A percentile compares a stretch with the other conserved stretches of the same genome.
phyloP scores from a whole-genome alignment of 2,329 filamentous ascomycete genomes.

The Torrubiellomyces zombiae region DNA sequence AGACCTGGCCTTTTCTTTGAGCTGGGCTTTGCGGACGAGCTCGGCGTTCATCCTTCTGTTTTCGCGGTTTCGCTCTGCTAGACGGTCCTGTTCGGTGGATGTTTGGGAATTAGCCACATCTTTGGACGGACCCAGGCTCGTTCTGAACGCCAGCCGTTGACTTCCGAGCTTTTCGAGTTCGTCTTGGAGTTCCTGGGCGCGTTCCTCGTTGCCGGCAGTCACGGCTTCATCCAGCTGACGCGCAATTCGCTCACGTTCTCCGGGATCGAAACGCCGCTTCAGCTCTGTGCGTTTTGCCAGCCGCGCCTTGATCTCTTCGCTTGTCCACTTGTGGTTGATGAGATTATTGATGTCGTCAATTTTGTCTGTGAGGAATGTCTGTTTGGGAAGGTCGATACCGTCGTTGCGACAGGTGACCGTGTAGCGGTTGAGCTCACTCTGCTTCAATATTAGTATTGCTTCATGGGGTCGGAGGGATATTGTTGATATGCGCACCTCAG shows the following conservation, averaged over 20 bases:
- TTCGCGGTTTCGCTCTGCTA: constrained; percentile 67
- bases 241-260: constrained; percentile 51
- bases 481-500: constrained; percentile 41
- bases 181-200: constrained; percentile 35
- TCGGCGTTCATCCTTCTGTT: constrained; percentile 79
- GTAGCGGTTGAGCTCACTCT: constrained; percentile 71
- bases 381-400: constrained; percentile 57
- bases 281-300: constrained; percentile 54
- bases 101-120: constrained; percentile 29
- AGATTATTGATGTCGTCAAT: constrained; percentile 66
- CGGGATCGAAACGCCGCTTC: constrained; percentile 46
- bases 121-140: constrained; percentile 38
- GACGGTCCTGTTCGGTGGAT: constrained; percentile 58
- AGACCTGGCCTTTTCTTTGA: constrained; percentile 56
- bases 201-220: constrained; percentile 43
- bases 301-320: constrained; percentile 66
- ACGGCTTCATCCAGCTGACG: constrained; percentile 51
- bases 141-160: constrained; percentile 59
- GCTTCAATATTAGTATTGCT: constrained; percentile 9
- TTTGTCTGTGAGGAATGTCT: constrained; percentile 50
- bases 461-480: background rate
- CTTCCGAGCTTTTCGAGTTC: constrained; percentile 46
- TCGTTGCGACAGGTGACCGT: constrained; percentile 59
- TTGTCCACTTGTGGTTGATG: constrained; percentile 66
- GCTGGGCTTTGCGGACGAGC: constrained; percentile 75